Evolutionary conservation across 495 filamentous ascomycete species (phyloP).

Genomic region (Tetracladium setigerum): DNA sequence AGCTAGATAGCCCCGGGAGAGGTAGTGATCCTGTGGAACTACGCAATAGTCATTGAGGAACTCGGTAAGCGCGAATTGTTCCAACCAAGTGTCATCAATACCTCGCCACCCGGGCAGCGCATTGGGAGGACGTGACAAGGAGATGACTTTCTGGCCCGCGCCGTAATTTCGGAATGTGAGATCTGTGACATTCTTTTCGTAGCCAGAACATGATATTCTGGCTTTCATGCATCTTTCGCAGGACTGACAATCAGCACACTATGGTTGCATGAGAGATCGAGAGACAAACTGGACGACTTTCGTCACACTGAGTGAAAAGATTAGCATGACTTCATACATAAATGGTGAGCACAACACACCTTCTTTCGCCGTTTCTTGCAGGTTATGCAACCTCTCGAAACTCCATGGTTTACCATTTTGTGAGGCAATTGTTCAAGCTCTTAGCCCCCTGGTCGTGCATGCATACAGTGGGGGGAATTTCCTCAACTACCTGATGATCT

Average conservation of each 20-base stretch:
- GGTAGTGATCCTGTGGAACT: conserved; percentile 12
- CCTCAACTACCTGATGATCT: no score
- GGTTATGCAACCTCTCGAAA: conserved; percentile 26
- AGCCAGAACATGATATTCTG: conserved; percentile 26
- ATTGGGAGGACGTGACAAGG: conserved; percentile 12
- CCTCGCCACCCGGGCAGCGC: conserved; percentile 19
- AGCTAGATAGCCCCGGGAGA: conserved; percentile 24
- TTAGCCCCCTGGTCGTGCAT: no score
- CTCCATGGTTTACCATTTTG: conserved; percentile 27
- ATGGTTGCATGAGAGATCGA: not conserved
- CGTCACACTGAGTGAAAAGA: conserved; percentile 21
- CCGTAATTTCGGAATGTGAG: conserved; percentile 22
- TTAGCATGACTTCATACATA: not conserved
- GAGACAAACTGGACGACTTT: conserved; percentile 25
- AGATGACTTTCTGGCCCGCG: not conserved
- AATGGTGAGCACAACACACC: conserved; percentile 10
- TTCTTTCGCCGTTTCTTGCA: conserved; percentile 29
- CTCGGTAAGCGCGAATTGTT: conserved; percentile 22
- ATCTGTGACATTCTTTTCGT: conserved; percentile 17
- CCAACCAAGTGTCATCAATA: conserved; percentile 11
- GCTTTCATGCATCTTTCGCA: conserved; percentile 26
- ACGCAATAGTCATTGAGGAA: conserved; percentile 29
- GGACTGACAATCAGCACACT: conserved; percentile 15
- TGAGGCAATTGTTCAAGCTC: no score
- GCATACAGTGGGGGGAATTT: no score